A percentile compares a stretch with the other conserved stretches of the same genome.
Conservation (phyloP, 2,329 filamentous ascomycete species). For the Penicillium sp. region DNA sequence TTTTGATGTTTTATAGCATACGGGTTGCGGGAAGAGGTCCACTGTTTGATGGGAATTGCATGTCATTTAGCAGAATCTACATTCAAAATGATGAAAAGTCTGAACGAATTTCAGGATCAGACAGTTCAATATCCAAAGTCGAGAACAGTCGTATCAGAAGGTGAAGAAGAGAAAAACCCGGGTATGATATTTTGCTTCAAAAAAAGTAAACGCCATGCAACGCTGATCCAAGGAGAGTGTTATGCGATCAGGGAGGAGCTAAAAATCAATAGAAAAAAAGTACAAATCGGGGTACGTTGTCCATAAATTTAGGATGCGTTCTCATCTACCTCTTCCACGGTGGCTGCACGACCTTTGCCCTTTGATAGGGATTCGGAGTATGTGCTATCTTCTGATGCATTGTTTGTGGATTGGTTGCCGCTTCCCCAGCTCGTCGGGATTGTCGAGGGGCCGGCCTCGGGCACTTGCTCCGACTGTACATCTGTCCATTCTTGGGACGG, state of each 20-base stretch:
- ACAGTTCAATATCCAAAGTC: neutral
- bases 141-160: slow-evolving; percentile 1
- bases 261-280: slow-evolving; percentile 7
- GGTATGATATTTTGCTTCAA: slow-evolving; percentile 32
- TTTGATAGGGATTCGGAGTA: slow-evolving; percentile 32
- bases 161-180: slow-evolving; percentile 17
- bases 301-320: slow-evolving; percentile 22
- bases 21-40: neutral
- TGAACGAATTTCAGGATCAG: neutral
- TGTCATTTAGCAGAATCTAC: neutral
- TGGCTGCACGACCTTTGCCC: slow-evolving; percentile 39
- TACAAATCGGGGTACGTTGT: slow-evolving; percentile 7
- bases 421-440: slow-evolving; percentile 21
- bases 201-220: slow-evolving; percentile 29
- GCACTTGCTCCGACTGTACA: slow-evolving; percentile 25
- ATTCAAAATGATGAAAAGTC: neutral
- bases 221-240: slow-evolving; percentile 17
- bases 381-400: slow-evolving; percentile 12
- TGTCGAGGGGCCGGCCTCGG: slow-evolving; percentile 15
- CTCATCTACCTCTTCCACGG: slow-evolving; percentile 43
- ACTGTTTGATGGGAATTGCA: neutral
- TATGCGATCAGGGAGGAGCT: slow-evolving; percentile 8
- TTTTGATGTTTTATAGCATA: neutral
- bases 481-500: slow-evolving; percentile 38
- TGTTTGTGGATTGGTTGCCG: neutral